Base-by-base conservation (phyloP, 1,139 yeast species). In the Debaryomyces singareniensis region DNA sequence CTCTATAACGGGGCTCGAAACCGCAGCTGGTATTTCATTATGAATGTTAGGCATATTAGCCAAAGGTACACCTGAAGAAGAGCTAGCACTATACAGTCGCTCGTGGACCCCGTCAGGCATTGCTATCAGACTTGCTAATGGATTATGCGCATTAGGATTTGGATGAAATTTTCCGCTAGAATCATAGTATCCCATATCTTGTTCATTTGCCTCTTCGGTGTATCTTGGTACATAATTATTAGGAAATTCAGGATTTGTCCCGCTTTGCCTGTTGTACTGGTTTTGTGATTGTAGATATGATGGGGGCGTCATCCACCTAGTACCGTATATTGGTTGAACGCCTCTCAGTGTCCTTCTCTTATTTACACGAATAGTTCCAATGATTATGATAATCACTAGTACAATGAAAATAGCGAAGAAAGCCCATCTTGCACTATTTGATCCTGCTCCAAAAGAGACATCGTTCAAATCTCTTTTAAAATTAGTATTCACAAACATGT, bases 271-370 rank as follows among this genome's bases (percentile, higher is more conserved):
- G 29, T 67, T 65, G 43, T 78, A 75, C 35, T 75, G 79, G 33
- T 63, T 65, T 44, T 83, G 86, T 3, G 91, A 73, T 45, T 81
- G 91, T 36, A 68, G 56, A 50, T 87, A 86, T n/a, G 82, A 68
- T 0, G 96, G 95, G 3, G 96, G 96, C 0, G 94, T 80, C 68
- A 87, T 72, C 93, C 96, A 87, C 6, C 85, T 75, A 1, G 96
- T 86, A 5, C 94, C 94, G 35, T 77, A 68, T 3, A 86, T 64
- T 0, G 96, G 96, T 18, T 67, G 68, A 24, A 65, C 61, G 4
- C 96, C 96, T 24, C 60, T 55, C 21, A 52, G 62, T 2, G 72
- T 61, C 47, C 96, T 67, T 35, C 68, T 65, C 30, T 68, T 70
- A 43, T 86, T 84, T 22, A 78, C 67, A 24, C 75, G 49, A 12